Conservation (phyloP, 2,329 filamentous ascomycete genomes). For the Aspergillus vadensis region DNA sequence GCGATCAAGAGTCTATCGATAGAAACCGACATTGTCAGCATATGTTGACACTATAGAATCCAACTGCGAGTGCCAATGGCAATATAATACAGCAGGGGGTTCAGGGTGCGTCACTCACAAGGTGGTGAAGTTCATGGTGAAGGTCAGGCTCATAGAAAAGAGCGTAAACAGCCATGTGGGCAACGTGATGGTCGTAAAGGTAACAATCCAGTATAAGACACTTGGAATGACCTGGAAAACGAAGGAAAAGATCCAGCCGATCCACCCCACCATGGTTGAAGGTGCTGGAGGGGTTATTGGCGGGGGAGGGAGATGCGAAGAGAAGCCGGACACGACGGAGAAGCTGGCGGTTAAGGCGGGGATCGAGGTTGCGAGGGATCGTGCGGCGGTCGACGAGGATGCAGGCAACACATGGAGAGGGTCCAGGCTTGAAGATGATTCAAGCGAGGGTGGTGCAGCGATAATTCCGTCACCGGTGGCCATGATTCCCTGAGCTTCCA, state of each 20-base stretch:
- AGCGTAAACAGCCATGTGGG: constrained; percentile 87
- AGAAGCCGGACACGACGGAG: constrained; percentile 21
- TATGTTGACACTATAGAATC: constrained; percentile 5
- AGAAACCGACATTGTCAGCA: constrained; percentile 5
- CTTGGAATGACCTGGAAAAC: constrained; percentile 58
- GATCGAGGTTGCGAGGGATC: constrained; percentile 12
- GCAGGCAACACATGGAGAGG: constrained; percentile 17
- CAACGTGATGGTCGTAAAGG: constrained; percentile 82
- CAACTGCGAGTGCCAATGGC: too few relatives aligned
- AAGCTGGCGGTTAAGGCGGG: constrained; percentile 26
- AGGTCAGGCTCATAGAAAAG: constrained; percentile 89
- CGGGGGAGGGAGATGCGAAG: constrained; percentile 28
- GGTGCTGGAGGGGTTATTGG: constrained; percentile 33
- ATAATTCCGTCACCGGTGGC: constrained; percentile 17
- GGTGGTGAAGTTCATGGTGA: constrained; percentile 98
- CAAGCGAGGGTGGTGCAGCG: constrained; percentile 6
- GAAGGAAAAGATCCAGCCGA: constrained; percentile 53
- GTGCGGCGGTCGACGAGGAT: constrained; percentile 23
- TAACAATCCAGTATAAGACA: constrained; percentile 74
- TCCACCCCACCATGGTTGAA: constrained; percentile 46
- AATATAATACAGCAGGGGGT: neutral
- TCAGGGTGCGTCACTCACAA: constrained; percentile 58
- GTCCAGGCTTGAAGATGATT: constrained; percentile 12
- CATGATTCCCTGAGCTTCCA: constrained; percentile 15
- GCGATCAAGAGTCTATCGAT: constrained; percentile 70